Percentiles rank a stretch among this genome's conserved stretches.
Conservation (phyloP, 2,329 filamentous ascomycete genomes). For the Cladosporium halotolerans region DNA sequence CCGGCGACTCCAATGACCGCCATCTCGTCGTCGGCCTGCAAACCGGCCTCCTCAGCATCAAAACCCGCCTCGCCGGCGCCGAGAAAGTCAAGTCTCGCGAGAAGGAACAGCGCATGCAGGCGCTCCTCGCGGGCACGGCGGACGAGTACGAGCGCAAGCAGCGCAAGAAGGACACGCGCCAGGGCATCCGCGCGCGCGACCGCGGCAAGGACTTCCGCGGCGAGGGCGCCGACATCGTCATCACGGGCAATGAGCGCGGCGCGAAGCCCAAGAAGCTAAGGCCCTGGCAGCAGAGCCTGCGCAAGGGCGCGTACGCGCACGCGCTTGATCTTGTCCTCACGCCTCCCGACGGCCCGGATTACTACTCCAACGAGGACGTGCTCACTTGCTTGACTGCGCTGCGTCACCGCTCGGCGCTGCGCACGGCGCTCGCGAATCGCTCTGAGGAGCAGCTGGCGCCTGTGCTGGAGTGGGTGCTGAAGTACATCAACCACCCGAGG, state of each 20-base stretch:
- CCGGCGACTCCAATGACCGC: conserved; percentile 69
- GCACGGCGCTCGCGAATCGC: conserved; percentile 70
- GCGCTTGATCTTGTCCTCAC: conserved; percentile 73
- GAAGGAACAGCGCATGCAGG: conserved; percentile 77
- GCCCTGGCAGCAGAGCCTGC: conserved; percentile 77
- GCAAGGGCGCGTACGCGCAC: conserved; percentile 67
- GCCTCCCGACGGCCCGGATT: conserved; percentile 14
- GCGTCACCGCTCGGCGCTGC: conserved; percentile 78
- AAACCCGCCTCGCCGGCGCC: conserved; percentile 77
- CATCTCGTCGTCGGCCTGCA: conserved; percentile 94
- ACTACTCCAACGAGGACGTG: conserved; percentile 34
- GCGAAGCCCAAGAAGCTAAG: conserved; percentile 54
- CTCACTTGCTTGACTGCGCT: conserved; percentile 78
- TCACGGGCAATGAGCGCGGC: conserved; percentile 64
- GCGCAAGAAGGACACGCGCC: conserved; percentile 54
- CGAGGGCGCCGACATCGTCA: conserved; percentile 80
- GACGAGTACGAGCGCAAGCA: conserved; percentile 69
- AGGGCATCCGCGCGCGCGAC: conserved; percentile 54
- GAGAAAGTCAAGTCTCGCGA: conserved; percentile 72
- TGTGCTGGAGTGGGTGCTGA: conserved; percentile 74
- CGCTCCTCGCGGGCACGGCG: conserved; percentile 69
- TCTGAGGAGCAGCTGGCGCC: conserved; percentile 78
- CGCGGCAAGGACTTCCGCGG: conserved; percentile 73
- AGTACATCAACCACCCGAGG: conserved; percentile 74
- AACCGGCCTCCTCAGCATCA: conserved; percentile 82